Evolutionary conservation across 2,329 filamentous ascomycete genomes (phyloP).

Genomic region (Diatrype stigma): DNA sequence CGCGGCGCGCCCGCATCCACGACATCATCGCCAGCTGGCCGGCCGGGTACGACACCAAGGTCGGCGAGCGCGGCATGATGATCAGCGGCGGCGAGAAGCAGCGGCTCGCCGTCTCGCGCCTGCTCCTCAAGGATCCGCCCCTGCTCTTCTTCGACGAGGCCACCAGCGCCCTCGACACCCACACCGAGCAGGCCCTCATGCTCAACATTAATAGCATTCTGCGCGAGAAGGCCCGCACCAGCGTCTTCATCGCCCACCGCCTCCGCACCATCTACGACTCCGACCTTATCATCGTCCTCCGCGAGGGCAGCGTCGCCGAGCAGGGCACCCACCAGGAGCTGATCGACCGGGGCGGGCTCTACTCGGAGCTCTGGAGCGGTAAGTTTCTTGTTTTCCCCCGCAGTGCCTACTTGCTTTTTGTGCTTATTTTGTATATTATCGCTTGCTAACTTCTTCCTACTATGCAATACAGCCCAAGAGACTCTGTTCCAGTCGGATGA

Average conservation of each 20-base stretch:
- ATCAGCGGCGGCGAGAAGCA: slow-evolving; percentile 95
- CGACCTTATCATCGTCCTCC: slow-evolving; percentile 87
- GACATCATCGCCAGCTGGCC: slow-evolving; percentile 76
- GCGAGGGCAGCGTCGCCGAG: slow-evolving; percentile 80
- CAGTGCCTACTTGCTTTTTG: no score
- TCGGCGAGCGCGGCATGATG: slow-evolving; percentile 94
- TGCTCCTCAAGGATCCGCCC: slow-evolving; percentile 85
- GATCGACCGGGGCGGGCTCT: slow-evolving; percentile 73
- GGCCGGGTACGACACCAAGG: slow-evolving; percentile 85
- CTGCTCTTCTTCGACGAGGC: slow-evolving; percentile 94
- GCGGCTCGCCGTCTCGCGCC: slow-evolving; percentile 74
- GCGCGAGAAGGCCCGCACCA: slow-evolving; percentile 82
- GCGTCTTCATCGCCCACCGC: slow-evolving; percentile 91
- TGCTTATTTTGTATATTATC: no score
- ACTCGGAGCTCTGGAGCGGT: slow-evolving; percentile 89
- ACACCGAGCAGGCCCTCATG: slow-evolving; percentile 87
- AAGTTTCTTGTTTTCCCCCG: slow-evolving; percentile 33
- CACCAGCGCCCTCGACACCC: slow-evolving; percentile 86
- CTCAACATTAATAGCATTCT: slow-evolving; percentile 90
- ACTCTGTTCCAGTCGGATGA: slow-evolving; percentile 35
- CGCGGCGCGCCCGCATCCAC: slow-evolving; percentile 79
- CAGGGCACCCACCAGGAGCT: slow-evolving; percentile 82
- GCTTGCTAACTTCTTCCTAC: background rate
- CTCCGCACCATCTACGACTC: slow-evolving; percentile 91
- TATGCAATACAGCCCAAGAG: slow-evolving; percentile 55